These are phyloP conservation scores for Chalciporus pseudorubinellus DNA, from an alignment of 768 basidiomycete genomes.

Conservation along the genomic window DNA sequence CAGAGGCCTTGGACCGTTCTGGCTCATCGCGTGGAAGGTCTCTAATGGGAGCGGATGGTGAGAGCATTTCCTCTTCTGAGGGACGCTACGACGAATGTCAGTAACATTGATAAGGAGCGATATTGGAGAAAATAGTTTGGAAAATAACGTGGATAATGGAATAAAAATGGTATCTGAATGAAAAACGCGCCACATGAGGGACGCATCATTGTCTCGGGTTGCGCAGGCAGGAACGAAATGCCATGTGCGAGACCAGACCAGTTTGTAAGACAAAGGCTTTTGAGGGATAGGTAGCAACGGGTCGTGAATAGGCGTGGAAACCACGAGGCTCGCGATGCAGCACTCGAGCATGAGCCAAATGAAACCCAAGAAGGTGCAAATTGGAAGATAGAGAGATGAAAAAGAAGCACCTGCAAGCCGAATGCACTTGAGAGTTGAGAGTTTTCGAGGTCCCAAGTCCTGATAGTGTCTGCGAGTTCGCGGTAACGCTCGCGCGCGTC, in stretches of 20 bases:
- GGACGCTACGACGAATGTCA: constrained; percentile 35
- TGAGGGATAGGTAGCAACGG: neutral
- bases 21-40: constrained; percentile 65
- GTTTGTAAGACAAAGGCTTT: neutral
- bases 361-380: neutral
- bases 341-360: constrained; percentile 8
- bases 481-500: constrained; percentile 72
- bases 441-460: constrained; percentile 79
- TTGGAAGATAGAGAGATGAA: neutral
- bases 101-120: neutral
- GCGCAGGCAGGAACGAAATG: neutral
- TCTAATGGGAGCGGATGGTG: constrained; percentile 43
- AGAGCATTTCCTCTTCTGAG: constrained; percentile 49
- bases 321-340: constrained; percentile 18
- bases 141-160: no score
- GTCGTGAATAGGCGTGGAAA: constrained; percentile 5
- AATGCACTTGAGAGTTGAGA: constrained; percentile 70
- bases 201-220: neutral
- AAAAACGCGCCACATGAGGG: neutral
- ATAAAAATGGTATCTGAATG: neutral
- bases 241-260: neutral
- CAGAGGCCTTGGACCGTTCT: constrained; percentile 54
- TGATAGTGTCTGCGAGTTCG: constrained; percentile 73
- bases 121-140: neutral
- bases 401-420: constrained; percentile 54